These are phyloP conservation scores for Mrakia hoshinonis DNA, from an alignment of 768 basidiomycete genomes.

Conservation along the genomic window DNA sequence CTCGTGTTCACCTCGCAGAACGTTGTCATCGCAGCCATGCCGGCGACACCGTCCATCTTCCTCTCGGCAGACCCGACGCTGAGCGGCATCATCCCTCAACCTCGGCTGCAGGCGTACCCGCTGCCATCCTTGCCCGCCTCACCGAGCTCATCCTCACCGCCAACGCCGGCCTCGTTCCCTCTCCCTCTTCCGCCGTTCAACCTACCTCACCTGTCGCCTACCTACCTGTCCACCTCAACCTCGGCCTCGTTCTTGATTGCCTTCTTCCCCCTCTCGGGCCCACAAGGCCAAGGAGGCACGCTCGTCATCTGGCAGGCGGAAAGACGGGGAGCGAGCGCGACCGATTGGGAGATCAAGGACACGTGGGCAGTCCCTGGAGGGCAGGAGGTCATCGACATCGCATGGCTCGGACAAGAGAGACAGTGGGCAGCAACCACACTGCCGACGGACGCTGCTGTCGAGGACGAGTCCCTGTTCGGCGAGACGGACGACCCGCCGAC, in stretches of 20 bases:
- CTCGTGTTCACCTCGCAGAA: conserved; percentile 5
- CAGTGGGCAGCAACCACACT: not conserved
- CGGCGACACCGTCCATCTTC: not conserved
- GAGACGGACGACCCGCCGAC: not conserved
- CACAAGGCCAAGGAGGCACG: conserved; percentile 5
- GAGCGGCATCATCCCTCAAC: not conserved
- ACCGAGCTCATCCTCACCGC: not conserved
- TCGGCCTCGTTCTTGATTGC: conserved; percentile 4
- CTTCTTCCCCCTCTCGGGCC: conserved; percentile 11
- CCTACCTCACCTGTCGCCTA: not conserved
- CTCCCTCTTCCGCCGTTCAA: conserved; percentile 6
- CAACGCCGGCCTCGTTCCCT: not conserved
- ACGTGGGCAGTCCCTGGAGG: conserved; percentile 1
- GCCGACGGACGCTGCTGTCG: not conserved
- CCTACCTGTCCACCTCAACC: conserved; percentile 3
- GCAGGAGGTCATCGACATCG: conserved; percentile 9
- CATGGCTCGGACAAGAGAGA: conserved; percentile 8
- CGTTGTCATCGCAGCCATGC: not conserved
- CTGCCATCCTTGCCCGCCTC: not conserved
- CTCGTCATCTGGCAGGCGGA: not conserved
- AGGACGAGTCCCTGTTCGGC: not conserved
- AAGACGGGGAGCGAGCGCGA: not conserved
- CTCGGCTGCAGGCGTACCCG: conserved; percentile 4
- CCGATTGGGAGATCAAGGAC: conserved; percentile 5
- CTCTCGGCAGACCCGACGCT: not conserved